Conservation (phyloP, 1,284 basidiomycete genomes). For the Blastosporella zonata region DNA sequence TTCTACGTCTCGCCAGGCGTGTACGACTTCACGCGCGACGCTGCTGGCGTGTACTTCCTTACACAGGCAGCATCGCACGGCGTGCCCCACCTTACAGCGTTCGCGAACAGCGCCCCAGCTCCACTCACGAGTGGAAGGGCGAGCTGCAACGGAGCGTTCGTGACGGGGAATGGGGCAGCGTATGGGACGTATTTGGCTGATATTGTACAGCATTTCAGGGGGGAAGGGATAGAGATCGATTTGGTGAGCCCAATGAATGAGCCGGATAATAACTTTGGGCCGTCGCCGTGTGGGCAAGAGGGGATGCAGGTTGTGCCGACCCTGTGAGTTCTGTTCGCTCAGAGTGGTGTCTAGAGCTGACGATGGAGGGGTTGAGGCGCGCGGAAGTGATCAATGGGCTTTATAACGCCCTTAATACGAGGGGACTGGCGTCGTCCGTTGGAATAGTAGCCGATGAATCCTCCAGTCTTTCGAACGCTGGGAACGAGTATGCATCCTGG, state of each 20-base stretch:
- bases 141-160: slow-evolving; percentile 34
- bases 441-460: slow-evolving; percentile 38
- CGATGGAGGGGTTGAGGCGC: slow-evolving; percentile 23
- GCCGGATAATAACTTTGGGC: slow-evolving; percentile 36
- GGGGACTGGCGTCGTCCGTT: slow-evolving; percentile 28
- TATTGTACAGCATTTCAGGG: slow-evolving; percentile 33
- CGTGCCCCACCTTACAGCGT: slow-evolving; percentile 32
- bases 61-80: slow-evolving; percentile 29
- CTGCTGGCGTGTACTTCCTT: slow-evolving; percentile 39
- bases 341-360: background rate
- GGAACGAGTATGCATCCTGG: slow-evolving; percentile 32
- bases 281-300: slow-evolving; percentile 36
- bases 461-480: slow-evolving; percentile 26
- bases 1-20: slow-evolving; percentile 38
- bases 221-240: slow-evolving; percentile 30
- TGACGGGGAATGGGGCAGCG: slow-evolving; percentile 29
- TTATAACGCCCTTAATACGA: slow-evolving; percentile 28
- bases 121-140: slow-evolving; percentile 30
- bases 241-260: slow-evolving; percentile 40
- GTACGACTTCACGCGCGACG: slow-evolving; percentile 39
- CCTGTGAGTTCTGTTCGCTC: slow-evolving; percentile 25
- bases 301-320: slow-evolving; percentile 35
- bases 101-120: slow-evolving; percentile 36
- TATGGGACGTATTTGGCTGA: slow-evolving; percentile 36
- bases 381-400: slow-evolving; percentile 35